phyloP scores from a whole-genome alignment of 768 basidiomycete species.

The Trametes maxima region DNA sequence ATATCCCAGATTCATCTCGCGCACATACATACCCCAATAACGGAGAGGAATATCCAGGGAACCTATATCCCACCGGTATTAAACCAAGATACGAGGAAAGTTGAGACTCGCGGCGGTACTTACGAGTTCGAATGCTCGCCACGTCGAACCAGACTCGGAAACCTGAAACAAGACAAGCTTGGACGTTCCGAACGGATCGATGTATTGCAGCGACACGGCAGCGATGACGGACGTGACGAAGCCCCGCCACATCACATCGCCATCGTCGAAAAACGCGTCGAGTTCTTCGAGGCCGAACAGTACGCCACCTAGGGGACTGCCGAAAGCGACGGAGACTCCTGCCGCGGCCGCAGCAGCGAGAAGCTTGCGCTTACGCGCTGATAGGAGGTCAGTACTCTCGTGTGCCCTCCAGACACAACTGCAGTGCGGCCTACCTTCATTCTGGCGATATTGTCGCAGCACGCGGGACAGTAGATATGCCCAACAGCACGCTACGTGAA shows the following conservation, averaged over 20 bases:
- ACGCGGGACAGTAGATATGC: constrained; percentile 67
- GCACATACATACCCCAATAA: constrained; percentile 51
- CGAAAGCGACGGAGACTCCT: constrained; percentile 88
- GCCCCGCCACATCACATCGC: constrained; percentile 83
- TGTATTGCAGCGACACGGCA: constrained; percentile 78
- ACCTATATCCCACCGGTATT: constrained; percentile 45
- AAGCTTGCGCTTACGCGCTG: constrained; percentile 80
- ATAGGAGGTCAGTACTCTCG: not conserved
- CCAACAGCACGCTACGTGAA: constrained; percentile 84
- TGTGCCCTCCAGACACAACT: not conserved
- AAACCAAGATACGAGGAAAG: not conserved
- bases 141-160: constrained; percentile 58
- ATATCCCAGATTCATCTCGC: not conserved
- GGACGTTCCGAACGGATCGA: constrained; percentile 85
- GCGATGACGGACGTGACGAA: constrained; percentile 90
- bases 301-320: constrained; percentile 84
- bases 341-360: constrained; percentile 84
- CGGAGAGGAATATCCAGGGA: constrained; percentile 67
- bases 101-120: constrained; percentile 20
- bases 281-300: constrained; percentile 83
- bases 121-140: constrained; percentile 76
- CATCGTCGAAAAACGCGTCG: constrained; percentile 68
- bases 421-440: constrained; percentile 64
- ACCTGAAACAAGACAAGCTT: constrained; percentile 84
- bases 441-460: constrained; percentile 72